These are phyloP conservation scores for Phytopythium sindhum DNA, from an alignment of 352 stramenopile species.

Conservation along the genomic window DNA sequence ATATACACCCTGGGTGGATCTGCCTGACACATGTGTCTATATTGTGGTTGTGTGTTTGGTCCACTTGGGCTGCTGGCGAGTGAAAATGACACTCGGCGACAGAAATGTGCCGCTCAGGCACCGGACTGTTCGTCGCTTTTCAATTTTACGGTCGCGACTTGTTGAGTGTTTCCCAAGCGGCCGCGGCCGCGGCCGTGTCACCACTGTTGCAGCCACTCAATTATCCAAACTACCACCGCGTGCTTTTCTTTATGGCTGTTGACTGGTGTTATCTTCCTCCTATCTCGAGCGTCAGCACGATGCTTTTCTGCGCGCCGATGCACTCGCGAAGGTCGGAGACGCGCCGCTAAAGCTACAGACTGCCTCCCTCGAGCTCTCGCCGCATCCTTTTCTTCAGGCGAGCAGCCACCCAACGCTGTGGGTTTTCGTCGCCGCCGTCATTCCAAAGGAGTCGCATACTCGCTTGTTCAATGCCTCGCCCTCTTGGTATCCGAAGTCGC, in stretches of 20 bases:
- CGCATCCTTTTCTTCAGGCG: conserved; percentile 23
- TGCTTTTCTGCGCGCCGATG: too few species aligned
- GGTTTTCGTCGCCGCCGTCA: conserved; percentile 40
- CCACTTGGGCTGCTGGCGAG: too few species aligned
- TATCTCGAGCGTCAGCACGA: not conserved
- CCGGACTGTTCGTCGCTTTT: too few species aligned
- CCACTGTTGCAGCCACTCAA: not conserved
- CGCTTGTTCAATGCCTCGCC: not conserved
- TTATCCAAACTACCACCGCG: not conserved
- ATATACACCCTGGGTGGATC: too few species aligned
- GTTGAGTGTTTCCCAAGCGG: not conserved
- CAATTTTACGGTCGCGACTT: not conserved
- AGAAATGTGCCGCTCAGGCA: too few species aligned
- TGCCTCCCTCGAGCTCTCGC: not conserved
- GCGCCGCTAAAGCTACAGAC: not conserved
- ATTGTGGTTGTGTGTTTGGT: too few species aligned
- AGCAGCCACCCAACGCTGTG: conserved; percentile 16
- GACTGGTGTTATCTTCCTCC: not conserved
- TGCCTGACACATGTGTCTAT: too few species aligned
- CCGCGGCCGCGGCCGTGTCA: not conserved
- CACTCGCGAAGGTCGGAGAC: too few species aligned
- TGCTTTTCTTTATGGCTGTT: not conserved
- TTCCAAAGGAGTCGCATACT: conserved; percentile 16
- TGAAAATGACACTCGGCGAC: too few species aligned
- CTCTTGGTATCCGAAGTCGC: not conserved